These are phyloP conservation scores for Neurospora sp. DNA, from an alignment of 2,329 filamentous ascomycete species.

Conservation along the genomic window DNA sequence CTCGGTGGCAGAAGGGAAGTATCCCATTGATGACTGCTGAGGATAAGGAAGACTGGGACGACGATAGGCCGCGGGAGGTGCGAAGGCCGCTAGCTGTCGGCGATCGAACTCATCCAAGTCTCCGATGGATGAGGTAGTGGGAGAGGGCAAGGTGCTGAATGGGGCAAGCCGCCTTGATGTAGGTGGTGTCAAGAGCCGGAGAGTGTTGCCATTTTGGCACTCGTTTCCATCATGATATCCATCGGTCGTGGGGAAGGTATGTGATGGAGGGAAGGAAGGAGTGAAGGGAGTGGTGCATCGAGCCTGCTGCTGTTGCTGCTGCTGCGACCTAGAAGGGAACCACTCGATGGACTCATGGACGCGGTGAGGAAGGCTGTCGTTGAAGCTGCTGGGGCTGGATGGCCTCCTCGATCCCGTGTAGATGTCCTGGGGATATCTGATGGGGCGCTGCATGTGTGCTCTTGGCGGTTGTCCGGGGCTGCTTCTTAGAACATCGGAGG, in stretches of 20 bases:
- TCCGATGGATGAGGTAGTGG: background rate
- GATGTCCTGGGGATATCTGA: background rate
- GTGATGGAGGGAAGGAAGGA: background rate
- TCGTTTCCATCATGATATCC: background rate
- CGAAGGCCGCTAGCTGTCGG: background rate
- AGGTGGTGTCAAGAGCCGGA: background rate
- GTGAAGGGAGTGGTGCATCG: background rate
- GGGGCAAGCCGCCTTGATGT: background rate
- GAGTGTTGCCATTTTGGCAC: background rate
- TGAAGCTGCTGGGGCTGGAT: background rate
- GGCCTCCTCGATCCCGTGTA: background rate
- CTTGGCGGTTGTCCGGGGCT: background rate
- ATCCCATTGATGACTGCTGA: conserved; percentile 2
- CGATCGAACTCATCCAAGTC: background rate
- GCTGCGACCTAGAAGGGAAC: background rate
- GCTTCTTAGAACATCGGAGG: background rate
- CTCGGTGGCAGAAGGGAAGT: conserved; percentile 1
- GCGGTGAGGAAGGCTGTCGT: background rate
- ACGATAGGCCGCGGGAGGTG: background rate
- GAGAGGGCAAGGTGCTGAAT: background rate
- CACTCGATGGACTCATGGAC: background rate
- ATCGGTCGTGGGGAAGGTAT: background rate
- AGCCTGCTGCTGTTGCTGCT: background rate
- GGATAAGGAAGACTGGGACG: conserved; percentile 1
- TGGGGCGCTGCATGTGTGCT: background rate